phyloP scores from a whole-genome alignment of 192 early-diverging fungal species.

The Coemansia reversa region DNA sequence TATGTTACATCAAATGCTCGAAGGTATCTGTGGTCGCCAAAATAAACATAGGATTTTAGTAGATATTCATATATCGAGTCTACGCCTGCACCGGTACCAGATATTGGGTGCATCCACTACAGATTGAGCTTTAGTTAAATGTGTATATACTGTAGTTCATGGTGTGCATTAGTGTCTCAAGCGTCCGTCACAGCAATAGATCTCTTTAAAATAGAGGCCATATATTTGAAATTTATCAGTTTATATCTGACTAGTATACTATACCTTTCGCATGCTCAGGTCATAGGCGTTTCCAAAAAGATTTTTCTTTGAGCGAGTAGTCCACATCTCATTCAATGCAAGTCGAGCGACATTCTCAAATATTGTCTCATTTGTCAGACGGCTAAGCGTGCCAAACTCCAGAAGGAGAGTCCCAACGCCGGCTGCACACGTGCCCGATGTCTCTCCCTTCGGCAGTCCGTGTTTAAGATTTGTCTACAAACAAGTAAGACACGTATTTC shows the following conservation, averaged over 20 bases:
- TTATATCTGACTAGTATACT: slow-evolving; percentile 16
- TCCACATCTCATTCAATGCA: slow-evolving; percentile 81
- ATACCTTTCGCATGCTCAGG: slow-evolving; percentile 71
- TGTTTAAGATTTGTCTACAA: slow-evolving; percentile 62
- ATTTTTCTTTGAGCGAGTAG: slow-evolving; percentile 65
- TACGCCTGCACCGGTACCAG: slow-evolving; percentile 84
- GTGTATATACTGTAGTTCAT: too few species aligned
- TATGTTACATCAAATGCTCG: slow-evolving; percentile 77
- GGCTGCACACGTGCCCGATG: slow-evolving; percentile 75
- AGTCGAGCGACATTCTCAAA: slow-evolving; percentile 72
- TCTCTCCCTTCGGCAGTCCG: slow-evolving; percentile 70
- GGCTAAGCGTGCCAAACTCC: slow-evolving; percentile 89
- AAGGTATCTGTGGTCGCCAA: slow-evolving; percentile 78
- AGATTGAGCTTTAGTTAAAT: not conserved
- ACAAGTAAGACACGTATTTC: too few species aligned
- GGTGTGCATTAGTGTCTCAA: too few species aligned
- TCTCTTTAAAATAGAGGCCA: too few species aligned
- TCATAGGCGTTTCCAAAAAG: slow-evolving; percentile 85
- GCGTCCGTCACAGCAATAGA: too few species aligned
- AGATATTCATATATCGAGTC: slow-evolving; percentile 95
- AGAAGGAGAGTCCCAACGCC: slow-evolving; percentile 89
- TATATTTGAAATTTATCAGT: too few species aligned
- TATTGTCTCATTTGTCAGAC: slow-evolving; percentile 72
- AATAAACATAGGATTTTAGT: slow-evolving; percentile 83
- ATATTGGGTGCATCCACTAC: slow-evolving; percentile 16